Conservation (phyloP, 495 filamentous ascomycete species). For the Diplogelasinospora grovesii region DNA sequence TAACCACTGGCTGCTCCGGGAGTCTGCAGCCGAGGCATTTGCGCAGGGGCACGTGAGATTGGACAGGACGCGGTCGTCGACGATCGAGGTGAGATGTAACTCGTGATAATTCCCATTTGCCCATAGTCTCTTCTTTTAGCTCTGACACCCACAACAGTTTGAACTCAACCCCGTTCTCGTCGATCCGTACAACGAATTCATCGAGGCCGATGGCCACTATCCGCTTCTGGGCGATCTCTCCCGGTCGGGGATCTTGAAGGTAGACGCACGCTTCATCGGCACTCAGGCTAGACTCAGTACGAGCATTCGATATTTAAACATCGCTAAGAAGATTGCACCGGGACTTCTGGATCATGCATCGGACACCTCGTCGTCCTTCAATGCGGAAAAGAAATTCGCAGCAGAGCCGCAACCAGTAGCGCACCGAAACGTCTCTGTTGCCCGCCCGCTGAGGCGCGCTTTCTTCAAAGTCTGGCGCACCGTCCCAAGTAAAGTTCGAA, state of each 20-base stretch:
- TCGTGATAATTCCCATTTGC: too few species aligned
- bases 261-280: conserved; percentile 21
- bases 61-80: conserved; percentile 16
- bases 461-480: conserved; percentile 12
- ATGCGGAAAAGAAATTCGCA: neutral
- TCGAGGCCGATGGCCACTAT: conserved; percentile 15
- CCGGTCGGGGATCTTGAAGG: conserved; percentile 12
- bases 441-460: neutral
- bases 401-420: neutral
- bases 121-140: too few species aligned
- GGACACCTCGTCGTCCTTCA: too few species aligned
- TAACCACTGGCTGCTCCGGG: conserved; percentile 24
- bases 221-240: conserved; percentile 25
- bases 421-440: neutral
- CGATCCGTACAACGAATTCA: conserved; percentile 8
- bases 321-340: conserved; percentile 15
- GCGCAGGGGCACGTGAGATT: conserved; percentile 16
- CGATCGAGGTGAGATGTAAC: conserved; percentile 24
- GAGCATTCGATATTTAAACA: conserved; percentile 18
- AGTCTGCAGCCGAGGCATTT: conserved; percentile 17
- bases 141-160: conserved; percentile 20
- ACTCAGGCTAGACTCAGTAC: conserved; percentile 19
- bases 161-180: conserved; percentile 11
- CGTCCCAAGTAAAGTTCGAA: conserved; percentile 14
- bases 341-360: too few species aligned